Evolutionary conservation across 2,329 filamentous ascomycete species (phyloP), one percentile per base, ranked within the genome.

Genomic region (Fusarium solani-melongenae): DNA sequence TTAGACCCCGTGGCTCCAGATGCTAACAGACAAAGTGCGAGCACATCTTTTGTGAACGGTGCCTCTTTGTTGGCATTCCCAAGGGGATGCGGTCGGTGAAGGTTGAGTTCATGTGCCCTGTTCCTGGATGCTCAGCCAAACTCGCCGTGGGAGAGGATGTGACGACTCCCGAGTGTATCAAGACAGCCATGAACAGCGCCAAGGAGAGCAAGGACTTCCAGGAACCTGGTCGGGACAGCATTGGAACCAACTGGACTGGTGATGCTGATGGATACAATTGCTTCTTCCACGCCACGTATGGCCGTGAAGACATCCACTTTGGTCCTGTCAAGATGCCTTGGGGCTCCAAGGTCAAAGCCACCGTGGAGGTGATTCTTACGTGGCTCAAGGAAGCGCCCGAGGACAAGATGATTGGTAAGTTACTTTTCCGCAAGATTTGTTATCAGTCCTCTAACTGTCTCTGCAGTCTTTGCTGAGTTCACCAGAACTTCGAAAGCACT

Each of bases 401-500:
- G 0, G 83, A 85, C 74, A 85, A 85, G 69, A 83, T 83, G 5
- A 82, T 86, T 17, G 22, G 22, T 24, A 24, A 24, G 22, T 24
- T 24, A 24, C 22, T 3, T 24, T 2, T 24, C 22, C 22, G 22
- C 27, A 27, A 27, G 27, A 27, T 27, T 27, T 27, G 27, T 6
- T 27, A 27, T 27, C 8, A 29, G 27, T 29, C 7, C 6, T 38
- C 55, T 57, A 38, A 57, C 6, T 8, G 2, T 12, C 20, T 39
- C 6, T 7, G 10, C 1, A 84, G 84, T 85, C 9, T 86, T 83
- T 27, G 72, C 75, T 0, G 74, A 81, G n/a, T 85, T 82, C 44
- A 70, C 82, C 3, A 70, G 74, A 22, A 78, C 81, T 1, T 78
- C 75, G 0, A 78, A 78, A 6, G 74, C 84, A 2, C 27, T 86